Percentiles rank a stretch among this genome's conserved stretches.
Evolutionary conservation across 176 grass and related monocot species (phyloP).

Genomic region (Raddia guianensis): DNA sequence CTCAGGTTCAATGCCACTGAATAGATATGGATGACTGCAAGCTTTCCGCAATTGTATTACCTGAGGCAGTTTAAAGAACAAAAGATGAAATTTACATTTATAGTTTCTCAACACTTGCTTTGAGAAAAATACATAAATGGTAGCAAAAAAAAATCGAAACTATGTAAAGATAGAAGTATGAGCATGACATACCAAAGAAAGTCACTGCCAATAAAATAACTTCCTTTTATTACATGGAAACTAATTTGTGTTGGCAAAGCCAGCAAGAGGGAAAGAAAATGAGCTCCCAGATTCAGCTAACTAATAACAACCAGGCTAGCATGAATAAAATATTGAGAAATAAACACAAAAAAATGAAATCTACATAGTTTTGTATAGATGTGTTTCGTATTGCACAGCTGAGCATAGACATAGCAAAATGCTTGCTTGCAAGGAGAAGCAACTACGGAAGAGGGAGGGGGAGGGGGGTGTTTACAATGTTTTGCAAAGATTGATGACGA

Average conservation of each 20-base stretch:
- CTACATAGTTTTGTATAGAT: neutral
- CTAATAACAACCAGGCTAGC: neutral
- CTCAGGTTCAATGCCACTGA: constrained; percentile 92
- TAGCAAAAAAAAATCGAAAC: neutral
- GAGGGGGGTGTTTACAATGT: constrained; percentile 69
- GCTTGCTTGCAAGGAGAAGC: neutral
- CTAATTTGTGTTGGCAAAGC: constrained; percentile 36
- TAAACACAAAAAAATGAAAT: constrained; percentile 7
- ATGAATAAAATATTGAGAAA: constrained; percentile 17
- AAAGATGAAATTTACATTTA: neutral
- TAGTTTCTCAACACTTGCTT: constrained; percentile 13
- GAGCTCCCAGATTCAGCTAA: neutral
- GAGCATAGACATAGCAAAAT: constrained; percentile 20
- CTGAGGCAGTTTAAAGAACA: constrained; percentile 49
- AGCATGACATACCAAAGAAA: constrained; percentile 22
- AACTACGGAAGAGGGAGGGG: neutral
- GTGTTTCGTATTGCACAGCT: neutral
- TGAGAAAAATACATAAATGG: constrained; percentile 12
- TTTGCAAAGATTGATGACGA: constrained; percentile 80
- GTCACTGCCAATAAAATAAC: constrained; percentile 2
- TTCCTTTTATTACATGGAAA: constrained; percentile 32
- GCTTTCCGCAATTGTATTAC: constrained; percentile 94
- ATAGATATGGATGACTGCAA: constrained; percentile 96
- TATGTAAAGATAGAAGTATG: constrained; percentile 6
- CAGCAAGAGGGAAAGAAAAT: neutral